Conservation (phyloP, 129 eudicot species). For the Lactuca saligna region DNA sequence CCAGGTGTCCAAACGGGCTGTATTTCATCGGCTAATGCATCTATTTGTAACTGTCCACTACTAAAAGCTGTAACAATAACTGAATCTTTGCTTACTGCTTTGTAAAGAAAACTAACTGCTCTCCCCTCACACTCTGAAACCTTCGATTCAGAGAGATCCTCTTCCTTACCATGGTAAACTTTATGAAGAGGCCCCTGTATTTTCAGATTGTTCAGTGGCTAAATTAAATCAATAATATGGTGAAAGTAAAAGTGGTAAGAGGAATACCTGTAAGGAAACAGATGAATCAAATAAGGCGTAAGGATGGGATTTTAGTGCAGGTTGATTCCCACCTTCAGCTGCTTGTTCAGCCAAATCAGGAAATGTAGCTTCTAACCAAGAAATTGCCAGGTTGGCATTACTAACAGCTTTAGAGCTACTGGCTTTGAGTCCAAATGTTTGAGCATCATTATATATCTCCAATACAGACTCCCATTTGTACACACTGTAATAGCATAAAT, state of each 20-base stretch:
- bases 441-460: constrained; percentile 87
- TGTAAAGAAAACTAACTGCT: constrained; percentile 82
- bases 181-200: constrained; percentile 82
- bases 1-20: constrained; percentile 80
- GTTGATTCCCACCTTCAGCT: constrained; percentile 54
- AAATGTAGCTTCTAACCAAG: constrained; percentile 98
- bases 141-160: constrained; percentile 38
- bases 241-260: constrained; percentile 7
- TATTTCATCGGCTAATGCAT: constrained; percentile 93
- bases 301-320: constrained; percentile 70
- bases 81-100: constrained; percentile 79
- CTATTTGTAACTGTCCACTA: constrained; percentile 86
- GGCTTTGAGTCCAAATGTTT: constrained; percentile 64
- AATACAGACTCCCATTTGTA: constrained; percentile 78
- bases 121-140: constrained; percentile 66
- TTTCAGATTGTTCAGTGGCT: background rate
- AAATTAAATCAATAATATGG: background rate
- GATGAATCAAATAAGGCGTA: constrained; percentile 70
- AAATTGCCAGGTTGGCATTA: constrained; percentile 74
- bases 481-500: constrained; percentile 47
- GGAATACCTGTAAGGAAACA: constrained; percentile 75
- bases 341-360: constrained; percentile 69
- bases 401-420: constrained; percentile 51
- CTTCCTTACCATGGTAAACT: constrained; percentile 47
- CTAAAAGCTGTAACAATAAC: constrained; percentile 82